A percentile compares a stretch with the other conserved stretches of the same genome.
These are phyloP conservation scores for Aurantiochytrium sp. DNA, from an alignment of 108 stramenopile species.

Conservation along the genomic window DNA sequence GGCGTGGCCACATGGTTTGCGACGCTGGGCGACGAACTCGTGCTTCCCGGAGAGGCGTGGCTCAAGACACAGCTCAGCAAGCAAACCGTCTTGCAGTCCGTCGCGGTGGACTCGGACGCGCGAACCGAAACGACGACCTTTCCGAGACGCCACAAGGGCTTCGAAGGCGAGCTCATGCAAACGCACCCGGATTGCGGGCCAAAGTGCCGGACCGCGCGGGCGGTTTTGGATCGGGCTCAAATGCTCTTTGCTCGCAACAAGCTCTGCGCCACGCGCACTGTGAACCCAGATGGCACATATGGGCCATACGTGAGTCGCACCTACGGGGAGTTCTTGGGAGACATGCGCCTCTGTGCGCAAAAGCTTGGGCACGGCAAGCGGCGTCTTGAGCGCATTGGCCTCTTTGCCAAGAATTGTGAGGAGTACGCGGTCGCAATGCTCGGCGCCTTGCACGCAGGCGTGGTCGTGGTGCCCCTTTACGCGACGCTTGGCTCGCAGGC, in stretches of 20 bases:
- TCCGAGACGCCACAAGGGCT: neutral
- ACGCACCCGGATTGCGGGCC: neutral
- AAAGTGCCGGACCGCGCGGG: neutral
- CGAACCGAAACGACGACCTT: neutral
- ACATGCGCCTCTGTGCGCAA: neutral
- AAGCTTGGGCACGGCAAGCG: neutral
- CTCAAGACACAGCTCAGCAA: neutral
- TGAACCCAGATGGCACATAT: neutral
- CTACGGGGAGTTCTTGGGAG: neutral
- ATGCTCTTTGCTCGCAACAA: neutral
- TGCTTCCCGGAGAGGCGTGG: neutral
- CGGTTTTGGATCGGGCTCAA: neutral
- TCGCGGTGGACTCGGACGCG: neutral
- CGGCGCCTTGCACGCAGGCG: conserved; percentile 62
- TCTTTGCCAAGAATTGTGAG: conserved; percentile 85
- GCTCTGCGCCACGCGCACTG: neutral
- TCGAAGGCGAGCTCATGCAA: neutral
- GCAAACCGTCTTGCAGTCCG: neutral
- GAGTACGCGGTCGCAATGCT: conserved; percentile 89
- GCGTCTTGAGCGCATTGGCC: conserved; percentile 35
- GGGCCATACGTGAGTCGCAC: neutral
- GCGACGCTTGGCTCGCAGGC: conserved; percentile 86
- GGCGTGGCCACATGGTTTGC: neutral
- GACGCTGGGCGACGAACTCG: neutral
- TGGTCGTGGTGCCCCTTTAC: conserved; percentile 80